A percentile compares a stretch with the other conserved stretches of the same genome.
phyloP scores from a whole-genome alignment of 805 yeast species.

The Candida insectalens region DNA sequence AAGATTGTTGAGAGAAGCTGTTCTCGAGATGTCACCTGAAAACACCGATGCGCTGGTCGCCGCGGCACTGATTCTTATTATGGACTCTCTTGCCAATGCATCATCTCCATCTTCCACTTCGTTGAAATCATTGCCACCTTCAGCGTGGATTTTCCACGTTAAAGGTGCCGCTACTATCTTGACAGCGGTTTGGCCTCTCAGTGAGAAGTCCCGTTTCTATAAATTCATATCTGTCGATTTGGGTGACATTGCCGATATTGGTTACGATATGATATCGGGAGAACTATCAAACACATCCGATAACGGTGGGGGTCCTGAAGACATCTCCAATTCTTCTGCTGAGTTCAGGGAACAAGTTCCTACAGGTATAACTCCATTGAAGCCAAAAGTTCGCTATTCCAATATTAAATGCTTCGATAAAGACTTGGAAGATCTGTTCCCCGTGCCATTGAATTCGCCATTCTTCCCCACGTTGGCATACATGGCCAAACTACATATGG shows the following conservation, averaged over 20 bases:
- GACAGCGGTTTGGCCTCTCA: slow-evolving; percentile 93
- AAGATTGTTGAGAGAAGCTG: slow-evolving; percentile 73
- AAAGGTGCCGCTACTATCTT: slow-evolving; percentile 94
- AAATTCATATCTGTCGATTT: slow-evolving; percentile 76
- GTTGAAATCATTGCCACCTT: slow-evolving; percentile 68
- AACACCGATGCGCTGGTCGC: slow-evolving; percentile 93
- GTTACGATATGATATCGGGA: slow-evolving; percentile 26
- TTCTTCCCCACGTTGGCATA: slow-evolving; percentile 82
- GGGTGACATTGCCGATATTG: slow-evolving; percentile 77
- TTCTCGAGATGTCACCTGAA: slow-evolving; percentile 68
- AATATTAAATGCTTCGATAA: slow-evolving; percentile 77
- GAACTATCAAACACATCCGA: slow-evolving; percentile 21
- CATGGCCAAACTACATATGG: slow-evolving; percentile 73
- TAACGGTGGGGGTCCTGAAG: slow-evolving; percentile 10
- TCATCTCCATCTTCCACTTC: slow-evolving; percentile 42
- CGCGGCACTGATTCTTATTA: slow-evolving; percentile 75
- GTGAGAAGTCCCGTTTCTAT: slow-evolving; percentile 55
- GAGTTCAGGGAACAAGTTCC: not conserved
- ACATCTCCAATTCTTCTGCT: slow-evolving; percentile 5
- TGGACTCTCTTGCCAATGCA: slow-evolving; percentile 93
- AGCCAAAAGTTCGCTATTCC: slow-evolving; percentile 25
- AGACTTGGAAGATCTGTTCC: slow-evolving; percentile 76
- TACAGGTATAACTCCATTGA: not conserved
- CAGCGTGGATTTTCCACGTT: slow-evolving; percentile 96
- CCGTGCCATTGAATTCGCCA: slow-evolving; percentile 75